Evolutionary conservation across 2,329 filamentous ascomycete species (phyloP).

Genomic region (Aspergillus fijiensis): DNA sequence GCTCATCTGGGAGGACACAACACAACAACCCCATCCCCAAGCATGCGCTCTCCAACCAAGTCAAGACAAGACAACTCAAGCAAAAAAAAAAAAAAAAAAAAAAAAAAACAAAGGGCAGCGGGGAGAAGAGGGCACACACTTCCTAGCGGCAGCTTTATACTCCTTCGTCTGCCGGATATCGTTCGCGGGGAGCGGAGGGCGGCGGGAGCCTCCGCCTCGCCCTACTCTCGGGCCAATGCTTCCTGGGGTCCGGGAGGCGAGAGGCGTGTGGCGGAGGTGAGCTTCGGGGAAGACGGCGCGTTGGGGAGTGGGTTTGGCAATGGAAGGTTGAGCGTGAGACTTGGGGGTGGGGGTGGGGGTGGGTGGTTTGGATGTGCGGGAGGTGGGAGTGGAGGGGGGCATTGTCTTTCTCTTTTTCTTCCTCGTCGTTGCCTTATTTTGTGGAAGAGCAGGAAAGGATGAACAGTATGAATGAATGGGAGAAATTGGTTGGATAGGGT

Average conservation of each 20-base stretch:
- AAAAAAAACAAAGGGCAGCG: neutral
- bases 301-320: slow-evolving; percentile 5
- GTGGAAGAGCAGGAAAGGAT: no score
- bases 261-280: neutral
- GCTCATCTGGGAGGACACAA: no score
- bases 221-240: neutral
- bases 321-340: neutral
- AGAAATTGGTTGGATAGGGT: no score
- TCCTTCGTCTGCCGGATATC: slow-evolving; percentile 44
- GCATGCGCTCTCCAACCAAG: no score
- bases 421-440: no score
- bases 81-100: neutral
- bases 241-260: no score
- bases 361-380: no score
- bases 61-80: neutral
- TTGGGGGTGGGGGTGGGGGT: neutral
- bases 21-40: no score
- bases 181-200: neutral
- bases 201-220: neutral
- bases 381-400: neutral
- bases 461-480: no score
- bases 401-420: no score
- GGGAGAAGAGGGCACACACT: slow-evolving; percentile 24
- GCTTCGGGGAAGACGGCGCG: neutral
- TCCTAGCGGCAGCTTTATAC: slow-evolving; percentile 41